Evolutionary conservation across 1,284 basidiomycete species (phyloP).

Genomic region (Mycena citricolor): DNA sequence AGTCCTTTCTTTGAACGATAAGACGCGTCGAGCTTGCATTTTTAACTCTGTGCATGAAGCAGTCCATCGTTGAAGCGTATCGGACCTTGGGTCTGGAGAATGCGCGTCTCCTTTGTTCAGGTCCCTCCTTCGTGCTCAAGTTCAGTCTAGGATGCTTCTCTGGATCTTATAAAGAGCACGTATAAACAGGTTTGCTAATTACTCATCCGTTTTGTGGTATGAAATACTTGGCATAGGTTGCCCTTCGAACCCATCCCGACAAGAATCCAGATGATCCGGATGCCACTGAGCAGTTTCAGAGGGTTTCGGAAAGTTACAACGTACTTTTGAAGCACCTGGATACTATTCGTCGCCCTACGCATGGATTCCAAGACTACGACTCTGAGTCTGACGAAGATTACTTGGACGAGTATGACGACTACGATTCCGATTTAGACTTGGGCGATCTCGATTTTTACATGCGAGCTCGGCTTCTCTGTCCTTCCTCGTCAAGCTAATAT

Average conservation of each 20-base stretch:
- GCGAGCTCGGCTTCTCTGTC: constrained; percentile 30
- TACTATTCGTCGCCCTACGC: constrained; percentile 25
- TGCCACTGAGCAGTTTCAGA: constrained; percentile 69
- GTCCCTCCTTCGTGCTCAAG: constrained; percentile 12
- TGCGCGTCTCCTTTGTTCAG: constrained; percentile 35
- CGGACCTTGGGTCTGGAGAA: constrained; percentile 55
- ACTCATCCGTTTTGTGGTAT: constrained; percentile 6
- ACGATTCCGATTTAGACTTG: constrained; percentile 34
- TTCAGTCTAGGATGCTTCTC: constrained; percentile 47
- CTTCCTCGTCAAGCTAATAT: not conserved
- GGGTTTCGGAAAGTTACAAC: constrained; percentile 65
- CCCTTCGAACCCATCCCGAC: constrained; percentile 70
- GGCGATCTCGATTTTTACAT: constrained; percentile 42
- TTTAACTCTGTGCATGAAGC: constrained; percentile 8
- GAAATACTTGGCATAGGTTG: constrained; percentile 42
- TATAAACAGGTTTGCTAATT: constrained; percentile 58
- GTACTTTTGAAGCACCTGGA: constrained; percentile 56
- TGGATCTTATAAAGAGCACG: constrained; percentile 62
- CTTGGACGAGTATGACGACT: constrained; percentile 35
- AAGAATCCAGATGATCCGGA: constrained; percentile 64
- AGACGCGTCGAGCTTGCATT: constrained; percentile 1
- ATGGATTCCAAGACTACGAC: constrained; percentile 35
- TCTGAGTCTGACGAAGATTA: constrained; percentile 34
- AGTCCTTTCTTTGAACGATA: too few species aligned
- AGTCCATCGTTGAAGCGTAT: constrained; percentile 49